A percentile compares a stretch with the other conserved stretches of the same genome.
Conservation (phyloP, 345 rosid genomes). For the Stellera chamaejasme region DNA sequence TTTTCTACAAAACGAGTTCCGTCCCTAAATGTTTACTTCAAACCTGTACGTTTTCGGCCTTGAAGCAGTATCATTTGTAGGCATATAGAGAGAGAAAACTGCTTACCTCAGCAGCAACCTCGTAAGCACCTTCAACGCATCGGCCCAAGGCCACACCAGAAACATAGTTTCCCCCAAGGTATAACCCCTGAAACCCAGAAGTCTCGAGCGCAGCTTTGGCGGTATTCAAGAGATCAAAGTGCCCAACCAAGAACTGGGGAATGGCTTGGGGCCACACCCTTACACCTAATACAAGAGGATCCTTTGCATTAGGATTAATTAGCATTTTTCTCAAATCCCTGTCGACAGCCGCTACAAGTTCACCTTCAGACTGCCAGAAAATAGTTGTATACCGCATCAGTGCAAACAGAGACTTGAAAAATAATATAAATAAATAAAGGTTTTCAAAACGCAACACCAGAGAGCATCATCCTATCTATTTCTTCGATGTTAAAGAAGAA, state of each 20-base stretch:
- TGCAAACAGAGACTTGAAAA: background rate
- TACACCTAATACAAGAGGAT: slow-evolving; percentile 64
- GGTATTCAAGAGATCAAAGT: slow-evolving; percentile 54
- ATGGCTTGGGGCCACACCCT: slow-evolving; percentile 92
- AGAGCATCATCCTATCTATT: no score
- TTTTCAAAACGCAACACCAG: background rate
- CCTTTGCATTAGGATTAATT: slow-evolving; percentile 60
- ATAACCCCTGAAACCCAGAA: slow-evolving; percentile 56
- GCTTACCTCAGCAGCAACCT: slow-evolving; percentile 62
- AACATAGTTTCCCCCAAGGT: slow-evolving; percentile 75
- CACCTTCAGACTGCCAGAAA: slow-evolving; percentile 42
- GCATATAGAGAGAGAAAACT: slow-evolving; percentile 49
- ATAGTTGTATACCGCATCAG: background rate
- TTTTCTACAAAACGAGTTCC: background rate
- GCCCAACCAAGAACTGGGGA: slow-evolving; percentile 89
- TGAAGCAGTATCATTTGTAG: slow-evolving; percentile 26
- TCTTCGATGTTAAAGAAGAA: no score
- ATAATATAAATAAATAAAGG: background rate
- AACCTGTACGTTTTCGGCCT: background rate
- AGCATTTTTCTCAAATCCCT: slow-evolving; percentile 92
- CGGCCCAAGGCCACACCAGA: slow-evolving; percentile 87
- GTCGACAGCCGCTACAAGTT: slow-evolving; percentile 83
- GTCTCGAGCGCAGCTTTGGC: slow-evolving; percentile 49
- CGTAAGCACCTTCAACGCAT: slow-evolving; percentile 83
- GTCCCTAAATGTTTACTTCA: background rate